These are phyloP conservation scores for Aspergillus cejpii DNA, from an alignment of 2,329 filamentous ascomycete species.

Conservation along the genomic window DNA sequence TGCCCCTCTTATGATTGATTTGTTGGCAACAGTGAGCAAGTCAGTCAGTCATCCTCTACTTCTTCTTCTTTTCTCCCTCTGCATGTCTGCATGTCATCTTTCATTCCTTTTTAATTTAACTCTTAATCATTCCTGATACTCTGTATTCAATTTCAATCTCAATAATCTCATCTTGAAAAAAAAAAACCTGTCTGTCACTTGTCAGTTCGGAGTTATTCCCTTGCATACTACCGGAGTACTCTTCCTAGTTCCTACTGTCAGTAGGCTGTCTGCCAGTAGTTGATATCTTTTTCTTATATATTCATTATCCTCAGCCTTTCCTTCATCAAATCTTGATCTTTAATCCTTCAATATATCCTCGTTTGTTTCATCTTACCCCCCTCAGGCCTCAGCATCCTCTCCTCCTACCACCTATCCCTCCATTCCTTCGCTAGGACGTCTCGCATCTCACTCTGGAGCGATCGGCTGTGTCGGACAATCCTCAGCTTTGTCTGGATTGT, in stretches of 20 bases:
- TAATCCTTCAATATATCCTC: constrained; percentile 2
- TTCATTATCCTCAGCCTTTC: constrained; percentile 3
- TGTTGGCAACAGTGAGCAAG: too few relatives aligned
- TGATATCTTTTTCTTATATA: constrained; percentile 6
- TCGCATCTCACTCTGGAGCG: constrained; percentile 16
- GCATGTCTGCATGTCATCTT: constrained; percentile 14
- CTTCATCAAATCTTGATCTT: constrained; percentile 1
- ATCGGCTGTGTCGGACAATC: constrained; percentile 12
- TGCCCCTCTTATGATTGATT: background rate
- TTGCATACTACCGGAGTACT: background rate
- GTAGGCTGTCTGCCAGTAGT: constrained; percentile 1
- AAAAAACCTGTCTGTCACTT: background rate
- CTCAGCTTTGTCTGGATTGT: constrained; percentile 1
- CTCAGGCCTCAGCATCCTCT: too few relatives aligned
- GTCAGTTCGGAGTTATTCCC: background rate
- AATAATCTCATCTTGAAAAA: too few relatives aligned
- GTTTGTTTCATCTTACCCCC: constrained; percentile 1
- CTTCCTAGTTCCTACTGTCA: too few relatives aligned
- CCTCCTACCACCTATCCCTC: too few relatives aligned
- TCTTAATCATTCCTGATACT: constrained; percentile 2
- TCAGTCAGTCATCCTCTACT: background rate
- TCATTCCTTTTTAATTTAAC: constrained; percentile 4
- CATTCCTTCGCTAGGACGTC: background rate
- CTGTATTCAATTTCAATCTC: too few relatives aligned
- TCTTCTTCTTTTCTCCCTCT: constrained; percentile 3